A percentile compares a stretch with the other conserved stretches of the same genome.
phyloP scores from a whole-genome alignment of 805 yeast genomes.

The Candida quercuum region DNA sequence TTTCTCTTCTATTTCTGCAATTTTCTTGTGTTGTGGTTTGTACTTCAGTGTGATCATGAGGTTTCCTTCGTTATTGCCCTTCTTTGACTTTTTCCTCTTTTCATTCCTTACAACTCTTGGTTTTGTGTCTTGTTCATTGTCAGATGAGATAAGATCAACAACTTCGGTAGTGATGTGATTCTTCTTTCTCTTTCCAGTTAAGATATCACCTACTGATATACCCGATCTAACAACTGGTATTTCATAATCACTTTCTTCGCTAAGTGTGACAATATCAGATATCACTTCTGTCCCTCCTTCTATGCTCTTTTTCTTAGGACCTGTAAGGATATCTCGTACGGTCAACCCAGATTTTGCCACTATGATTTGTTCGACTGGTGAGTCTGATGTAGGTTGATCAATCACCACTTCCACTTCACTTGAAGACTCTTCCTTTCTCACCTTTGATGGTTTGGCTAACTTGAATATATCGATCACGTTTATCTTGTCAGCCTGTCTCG shows the following conservation, averaged over 20 bases:
- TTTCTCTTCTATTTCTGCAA: slow-evolving; percentile 19
- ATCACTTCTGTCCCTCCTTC: too few relatives aligned
- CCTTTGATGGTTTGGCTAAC: slow-evolving; percentile 3
- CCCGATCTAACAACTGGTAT: background rate
- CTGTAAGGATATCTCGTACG: background rate
- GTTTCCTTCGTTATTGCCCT: background rate
- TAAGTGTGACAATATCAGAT: background rate
- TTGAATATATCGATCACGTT: slow-evolving; percentile 12
- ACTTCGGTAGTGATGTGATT: background rate
- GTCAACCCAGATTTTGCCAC: slow-evolving; percentile 1
- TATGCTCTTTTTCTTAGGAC: background rate
- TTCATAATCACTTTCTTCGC: background rate
- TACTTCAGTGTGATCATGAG: slow-evolving; percentile 14
- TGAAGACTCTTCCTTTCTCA: background rate
- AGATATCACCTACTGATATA: background rate
- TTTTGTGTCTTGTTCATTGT: slow-evolving; percentile 4
- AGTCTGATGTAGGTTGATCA: background rate
- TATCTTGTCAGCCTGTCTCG: slow-evolving; percentile 1
- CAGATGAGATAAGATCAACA: slow-evolving; percentile 5
- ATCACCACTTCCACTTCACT: background rate
- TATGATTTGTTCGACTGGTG: slow-evolving; percentile 1
- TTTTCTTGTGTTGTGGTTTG: slow-evolving; percentile 12
- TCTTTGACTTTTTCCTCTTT: background rate
- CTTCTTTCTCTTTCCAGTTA: background rate
- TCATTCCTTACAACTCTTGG: background rate